Conservation (phyloP, 768 basidiomycete genomes). For the Boletus rubescentipes region DNA sequence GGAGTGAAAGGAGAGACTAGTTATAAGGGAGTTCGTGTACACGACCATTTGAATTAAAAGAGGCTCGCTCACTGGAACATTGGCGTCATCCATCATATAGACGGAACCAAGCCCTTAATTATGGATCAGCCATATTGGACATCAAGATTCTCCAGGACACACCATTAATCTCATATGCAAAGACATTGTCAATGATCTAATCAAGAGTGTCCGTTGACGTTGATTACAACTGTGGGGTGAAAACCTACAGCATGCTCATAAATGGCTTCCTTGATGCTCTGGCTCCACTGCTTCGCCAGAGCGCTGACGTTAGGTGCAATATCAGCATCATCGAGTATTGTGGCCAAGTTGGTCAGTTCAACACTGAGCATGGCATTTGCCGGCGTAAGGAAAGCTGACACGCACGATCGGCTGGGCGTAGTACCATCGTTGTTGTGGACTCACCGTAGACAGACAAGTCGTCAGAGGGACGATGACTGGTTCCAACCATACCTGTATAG, state of each 20-base stretch:
- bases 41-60: neutral
- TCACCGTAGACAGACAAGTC: constrained; percentile 67
- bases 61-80: constrained; percentile 61
- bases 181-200: constrained; percentile 63
- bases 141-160: constrained; percentile 1
- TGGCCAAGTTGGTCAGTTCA: constrained; percentile 60
- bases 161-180: constrained; percentile 81
- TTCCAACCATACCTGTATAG: constrained; percentile 72
- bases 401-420: neutral
- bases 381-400: constrained; percentile 69
- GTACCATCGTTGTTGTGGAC: constrained; percentile 6
- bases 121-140: neutral
- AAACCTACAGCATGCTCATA: constrained; percentile 56
- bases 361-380: constrained; percentile 85
- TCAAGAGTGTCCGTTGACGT: neutral
- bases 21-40: neutral
- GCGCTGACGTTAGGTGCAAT: constrained; percentile 50
- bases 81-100: constrained; percentile 85
- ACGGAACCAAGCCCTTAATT: constrained; percentile 58
- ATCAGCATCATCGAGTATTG: constrained; percentile 52
- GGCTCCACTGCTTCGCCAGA: constrained; percentile 57
- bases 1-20: constrained; percentile 74
- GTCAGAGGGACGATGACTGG: constrained; percentile 75
- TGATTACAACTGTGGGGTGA: neutral
- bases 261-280: constrained; percentile 56